These are phyloP conservation scores for Hygrophorus russula DNA, from an alignment of 768 basidiomycete genomes.

Conservation along the genomic window DNA sequence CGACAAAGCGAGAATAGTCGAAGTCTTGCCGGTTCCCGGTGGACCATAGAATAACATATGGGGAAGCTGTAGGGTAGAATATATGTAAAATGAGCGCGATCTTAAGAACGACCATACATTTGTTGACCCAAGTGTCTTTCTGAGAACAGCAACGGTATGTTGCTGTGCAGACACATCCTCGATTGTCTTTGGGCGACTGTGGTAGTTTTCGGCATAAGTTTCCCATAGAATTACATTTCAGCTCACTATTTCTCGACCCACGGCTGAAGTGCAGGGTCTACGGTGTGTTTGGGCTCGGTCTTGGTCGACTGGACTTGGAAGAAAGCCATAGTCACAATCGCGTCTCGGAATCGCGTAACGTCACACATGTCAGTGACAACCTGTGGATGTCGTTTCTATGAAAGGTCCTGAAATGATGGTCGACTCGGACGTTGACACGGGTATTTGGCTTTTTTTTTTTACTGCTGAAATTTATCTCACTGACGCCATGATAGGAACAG, in stretches of 20 bases:
- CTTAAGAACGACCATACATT: conserved; percentile 44
- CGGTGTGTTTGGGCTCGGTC: conserved; percentile 28
- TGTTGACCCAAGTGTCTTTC: conserved; percentile 82
- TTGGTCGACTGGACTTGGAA: conserved; percentile 39
- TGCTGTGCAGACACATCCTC: conserved; percentile 98
- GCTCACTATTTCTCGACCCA: conserved; percentile 99
- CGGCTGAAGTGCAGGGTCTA: conserved; percentile 61
- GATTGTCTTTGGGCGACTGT: conserved; percentile 92
- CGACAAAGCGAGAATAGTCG: conserved; percentile 89
- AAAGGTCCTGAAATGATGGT: no score
- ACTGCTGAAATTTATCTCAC: not conserved
- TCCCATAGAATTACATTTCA: not conserved
- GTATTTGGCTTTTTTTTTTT: not conserved
- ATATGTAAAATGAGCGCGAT: not conserved
- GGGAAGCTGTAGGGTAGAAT: conserved; percentile 52
- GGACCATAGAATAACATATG: conserved; percentile 99
- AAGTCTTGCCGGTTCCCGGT: conserved; percentile 97
- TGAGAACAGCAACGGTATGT: conserved; percentile 85
- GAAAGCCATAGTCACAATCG: conserved; percentile 51
- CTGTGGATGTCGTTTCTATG: no score
- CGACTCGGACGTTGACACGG: no score
- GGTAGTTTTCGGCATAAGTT: conserved; percentile 2
- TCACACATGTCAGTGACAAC: conserved; percentile 8
- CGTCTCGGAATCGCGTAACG: conserved; percentile 10
- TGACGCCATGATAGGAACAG: not conserved